Evolutionary conservation across 2,329 filamentous ascomycete genomes (phyloP), one percentile per base, ranked within the genome.

Genomic region (Colletotrichum tropicale): DNA sequence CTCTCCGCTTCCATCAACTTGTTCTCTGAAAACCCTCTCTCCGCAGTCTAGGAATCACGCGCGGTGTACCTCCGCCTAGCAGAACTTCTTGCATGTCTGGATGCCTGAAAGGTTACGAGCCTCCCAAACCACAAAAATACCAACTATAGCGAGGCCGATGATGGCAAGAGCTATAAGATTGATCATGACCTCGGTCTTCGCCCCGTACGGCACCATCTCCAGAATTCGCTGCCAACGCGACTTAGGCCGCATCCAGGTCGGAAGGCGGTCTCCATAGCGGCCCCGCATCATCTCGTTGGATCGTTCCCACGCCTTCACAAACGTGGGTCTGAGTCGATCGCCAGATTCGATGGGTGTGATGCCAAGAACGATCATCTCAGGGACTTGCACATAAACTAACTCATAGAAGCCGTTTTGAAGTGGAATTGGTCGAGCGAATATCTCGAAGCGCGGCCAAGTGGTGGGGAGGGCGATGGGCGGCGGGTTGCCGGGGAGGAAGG

Each of bases 21-120:
- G 12, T 1, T 13, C 6, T 13, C 43, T 21, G 3, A 8, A 13
- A 13, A 2, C n/a, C n/a, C 10, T n/a, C n/a, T 21, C 4, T 2
- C 10, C 4, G 3, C 10, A 21, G 12, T 52, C n/a, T 13, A 13
- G 0, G 2, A 2, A 1, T 52, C 43, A 52, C 3, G 6, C 12
- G 43, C n/a, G n/a, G 43, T 24, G 43, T 21, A 13, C 10, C 10
- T 52, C n/a, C n/a, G n/a, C n/a, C 43, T 21, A 13, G 43, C n/a
- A 52, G 43, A 24, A 18, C n/a, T 52, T 52, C 43, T 21, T 52
- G 43, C 43, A 52, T 12, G 18, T 48, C 12, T 52, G n/a, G n/a
- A 13, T 12, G 43, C n/a, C 43, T 12, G n/a, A 24, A 12, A 52
- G 10, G 43, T 52, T 13, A 5, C n/a, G n/a, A 52, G 10, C 43